Base-by-base conservation (phyloP, 129 eudicot genomes). In the Silybum marianum region DNA sequence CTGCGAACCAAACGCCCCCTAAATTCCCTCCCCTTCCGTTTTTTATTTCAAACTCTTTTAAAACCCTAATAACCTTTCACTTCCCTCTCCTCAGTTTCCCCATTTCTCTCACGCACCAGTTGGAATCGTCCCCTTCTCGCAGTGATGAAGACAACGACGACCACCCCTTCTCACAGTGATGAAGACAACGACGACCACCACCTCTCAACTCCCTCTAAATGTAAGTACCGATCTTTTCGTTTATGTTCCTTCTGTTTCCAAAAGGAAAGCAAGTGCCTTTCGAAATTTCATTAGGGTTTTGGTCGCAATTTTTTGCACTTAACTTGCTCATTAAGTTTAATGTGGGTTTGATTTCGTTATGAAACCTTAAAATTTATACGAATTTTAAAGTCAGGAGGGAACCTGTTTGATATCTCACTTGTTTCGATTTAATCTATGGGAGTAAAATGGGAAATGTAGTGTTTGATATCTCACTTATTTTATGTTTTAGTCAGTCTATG, bases 311-410 rank as follows among this genome's bases (percentile, higher is more conserved):
- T 48, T 70, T 69, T 28, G 75, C 3, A n/a, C 75, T 51, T 36
- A 71, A 36, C 7, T n/a, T 71, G 28, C 30, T 58, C 80, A 34
- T 77, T 5, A 77, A 66, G 77, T 71, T 34, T 34, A 80, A 70
- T 79, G 77, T 48, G n/a, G 78, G 73, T 65, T 72, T 72, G 26
- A 23, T 80, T 80, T 79, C 58, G 48, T 42, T 42, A 42, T 14
- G 2, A 44, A 44, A 12, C 54, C 9, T 69, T 26, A 36, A 65
- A 19, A 1, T 4, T 46, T 24, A 25, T 25, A 34, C 46, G 23
- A 24, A 74, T 39, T 75, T 44, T 75, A 38, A 58, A 30, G 79
- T 75, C 30, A 58, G 19, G 75, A 32, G 18, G 51, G 13, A 51
- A 75, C 12, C 23, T 18, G 14, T 5, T 32, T 76, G 62, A 77